Evolutionary conservation across 2,329 filamentous ascomycete genomes (phyloP).

Genomic region (Aspergillus aculeatus): DNA sequence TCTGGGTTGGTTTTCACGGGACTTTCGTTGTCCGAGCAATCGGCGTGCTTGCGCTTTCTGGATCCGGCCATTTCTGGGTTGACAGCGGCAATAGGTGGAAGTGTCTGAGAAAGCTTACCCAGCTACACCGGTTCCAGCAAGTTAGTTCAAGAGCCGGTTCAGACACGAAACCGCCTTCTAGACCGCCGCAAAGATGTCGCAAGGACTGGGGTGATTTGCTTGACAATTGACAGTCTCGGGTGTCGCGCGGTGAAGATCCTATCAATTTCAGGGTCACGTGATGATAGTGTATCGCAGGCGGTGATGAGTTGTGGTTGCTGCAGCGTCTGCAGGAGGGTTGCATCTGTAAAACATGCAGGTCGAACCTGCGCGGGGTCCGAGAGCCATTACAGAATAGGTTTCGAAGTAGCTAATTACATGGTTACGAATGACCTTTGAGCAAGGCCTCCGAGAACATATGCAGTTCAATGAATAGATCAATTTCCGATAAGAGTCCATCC

Average conservation of each 20-base stretch:
- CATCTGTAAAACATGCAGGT: neutral
- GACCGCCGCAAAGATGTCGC: neutral
- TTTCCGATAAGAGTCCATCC: neutral
- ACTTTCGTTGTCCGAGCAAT: conserved; percentile 25
- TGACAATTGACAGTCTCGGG: neutral
- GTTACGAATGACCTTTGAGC: too few relatives aligned
- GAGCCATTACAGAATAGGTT: too few relatives aligned
- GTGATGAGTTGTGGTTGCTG: too few relatives aligned
- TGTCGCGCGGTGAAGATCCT: neutral
- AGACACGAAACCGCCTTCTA: neutral
- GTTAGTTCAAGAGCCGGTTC: neutral
- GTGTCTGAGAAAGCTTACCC: neutral
- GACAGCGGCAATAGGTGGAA: neutral
- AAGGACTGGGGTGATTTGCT: neutral
- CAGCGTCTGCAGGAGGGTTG: neutral
- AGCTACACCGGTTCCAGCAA: neutral
- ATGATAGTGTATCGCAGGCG: conserved; percentile 5
- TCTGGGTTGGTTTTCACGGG: conserved; percentile 18
- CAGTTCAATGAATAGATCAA: neutral
- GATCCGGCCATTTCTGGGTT: conserved; percentile 23
- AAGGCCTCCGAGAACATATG: too few relatives aligned
- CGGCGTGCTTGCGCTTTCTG: conserved; percentile 33
- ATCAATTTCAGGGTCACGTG: conserved; percentile 16
- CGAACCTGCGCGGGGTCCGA: neutral
- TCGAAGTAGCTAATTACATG: too few relatives aligned